Conservation (phyloP, 768 basidiomycete genomes). For the Mycena alexandri region DNA sequence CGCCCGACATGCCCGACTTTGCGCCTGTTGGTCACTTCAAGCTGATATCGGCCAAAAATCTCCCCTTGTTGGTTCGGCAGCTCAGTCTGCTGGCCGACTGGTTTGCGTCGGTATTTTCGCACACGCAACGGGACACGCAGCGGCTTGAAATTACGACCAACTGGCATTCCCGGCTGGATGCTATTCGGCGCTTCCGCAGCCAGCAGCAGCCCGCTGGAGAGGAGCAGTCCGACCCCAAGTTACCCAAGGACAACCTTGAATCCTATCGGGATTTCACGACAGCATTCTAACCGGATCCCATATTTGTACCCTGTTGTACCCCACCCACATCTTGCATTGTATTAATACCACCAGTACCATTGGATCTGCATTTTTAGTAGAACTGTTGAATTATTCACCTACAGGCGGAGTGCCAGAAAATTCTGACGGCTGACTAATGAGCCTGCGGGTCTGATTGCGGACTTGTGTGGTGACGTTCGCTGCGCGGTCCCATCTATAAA, state of each 20-base stretch:
- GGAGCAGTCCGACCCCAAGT: slow-evolving; percentile 37
- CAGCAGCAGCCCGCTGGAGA: slow-evolving; percentile 46
- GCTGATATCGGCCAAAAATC: slow-evolving; percentile 88
- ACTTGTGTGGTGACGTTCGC: slow-evolving; percentile 22
- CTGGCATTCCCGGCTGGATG: slow-evolving; percentile 85
- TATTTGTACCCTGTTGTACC: slow-evolving; percentile 29
- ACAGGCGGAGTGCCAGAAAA: not conserved
- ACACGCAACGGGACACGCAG: slow-evolving; percentile 77
- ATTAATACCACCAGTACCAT: slow-evolving; percentile 26
- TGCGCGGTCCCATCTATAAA: slow-evolving; percentile 27
- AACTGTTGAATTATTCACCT: slow-evolving; percentile 7
- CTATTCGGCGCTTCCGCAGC: slow-evolving; percentile 78
- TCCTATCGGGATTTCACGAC: slow-evolving; percentile 70
- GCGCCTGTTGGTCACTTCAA: slow-evolving; percentile 94
- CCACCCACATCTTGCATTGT: slow-evolving; percentile 38
- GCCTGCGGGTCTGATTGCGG: not conserved
- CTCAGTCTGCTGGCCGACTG: slow-evolving; percentile 90
- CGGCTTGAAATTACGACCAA: slow-evolving; percentile 88
- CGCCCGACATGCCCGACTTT: slow-evolving; percentile 93
- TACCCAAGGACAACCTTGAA: slow-evolving; percentile 57
- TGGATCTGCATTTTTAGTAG: slow-evolving; percentile 11
- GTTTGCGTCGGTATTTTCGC: slow-evolving; percentile 87
- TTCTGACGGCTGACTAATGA: not conserved
- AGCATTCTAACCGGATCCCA: slow-evolving; percentile 51
- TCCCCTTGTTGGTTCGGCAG: slow-evolving; percentile 91